Base-by-base conservation (phyloP, 768 basidiomycete species). In the Daedaleopsis sinensis region DNA sequence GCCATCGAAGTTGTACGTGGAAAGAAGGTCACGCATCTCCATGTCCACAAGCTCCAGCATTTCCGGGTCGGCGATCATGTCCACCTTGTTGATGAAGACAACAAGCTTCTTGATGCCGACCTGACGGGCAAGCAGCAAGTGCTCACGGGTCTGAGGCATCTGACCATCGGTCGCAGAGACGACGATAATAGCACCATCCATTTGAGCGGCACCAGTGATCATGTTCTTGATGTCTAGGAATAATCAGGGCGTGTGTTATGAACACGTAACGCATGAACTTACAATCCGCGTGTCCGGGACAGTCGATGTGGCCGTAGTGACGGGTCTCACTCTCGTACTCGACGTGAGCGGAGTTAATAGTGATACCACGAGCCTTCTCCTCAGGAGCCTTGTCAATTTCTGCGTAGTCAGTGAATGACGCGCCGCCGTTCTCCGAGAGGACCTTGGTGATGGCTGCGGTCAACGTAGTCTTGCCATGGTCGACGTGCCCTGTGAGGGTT, bases 81-180 rank as follows among this genome's bases (percentile, higher is more conserved):
- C 97, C 62, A 99, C 89, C 79, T 99, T 99, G 90, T 99, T 99
- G 77, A 99, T 95, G 82, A 97, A 99, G 66, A 99, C 97, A 60
- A 98, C 94, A 39, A 99, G 86, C 76, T 89, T 91, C 79, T 96
- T 94, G 73, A 99, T 91, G 66, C 97, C 97, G 65, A 98, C 96
- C 79, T 99, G 97, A 71, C 94, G 93, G 68, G 96, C 96, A 51
- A 99, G 87, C 56, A 99, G 89, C 63, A 99, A 78, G 78, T 99
- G 97, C 81, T 99, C 97, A 70, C 96, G 89, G 52, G 97, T 99
- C 76, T 98, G 96, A 57, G 96, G 97, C 97, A 99, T 99, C 78
- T 98, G 96, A 68, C 97, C 97, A 73, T 99, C 97, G 12, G 94
- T 96, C 35, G 97, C 97, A 52, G 97, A 97, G 35, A 99, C 97